These are phyloP conservation scores for Postia placenta DNA, from an alignment of 768 basidiomycete species.

Conservation along the genomic window DNA sequence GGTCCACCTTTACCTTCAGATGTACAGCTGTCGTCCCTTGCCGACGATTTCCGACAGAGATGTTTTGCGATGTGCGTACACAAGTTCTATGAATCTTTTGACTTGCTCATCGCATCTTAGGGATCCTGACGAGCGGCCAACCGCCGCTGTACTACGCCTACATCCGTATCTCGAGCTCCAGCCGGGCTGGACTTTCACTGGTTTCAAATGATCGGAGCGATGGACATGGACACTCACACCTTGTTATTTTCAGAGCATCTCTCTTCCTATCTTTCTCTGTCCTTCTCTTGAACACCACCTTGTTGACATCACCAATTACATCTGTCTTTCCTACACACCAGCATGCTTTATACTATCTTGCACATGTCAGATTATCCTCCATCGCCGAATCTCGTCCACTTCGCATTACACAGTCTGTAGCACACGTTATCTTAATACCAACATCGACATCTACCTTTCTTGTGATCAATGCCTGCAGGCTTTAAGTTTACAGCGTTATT, in stretches of 20 bases:
- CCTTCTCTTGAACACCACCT: not conserved
- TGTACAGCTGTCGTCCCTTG: conserved; percentile 66
- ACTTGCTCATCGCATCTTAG: conserved; percentile 29
- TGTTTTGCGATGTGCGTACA: conserved; percentile 82
- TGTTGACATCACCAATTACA: not conserved
- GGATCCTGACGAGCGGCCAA: conserved; percentile 80
- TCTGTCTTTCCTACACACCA: not conserved
- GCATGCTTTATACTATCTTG: conserved; percentile 19
- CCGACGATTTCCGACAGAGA: conserved; percentile 78
- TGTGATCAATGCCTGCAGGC: too few species aligned
- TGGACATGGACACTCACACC: not conserved
- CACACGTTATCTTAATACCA: not conserved
- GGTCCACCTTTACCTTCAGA: conserved; percentile 89
- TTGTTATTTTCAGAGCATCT: not conserved
- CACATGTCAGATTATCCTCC: conserved; percentile 9
- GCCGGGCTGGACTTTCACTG: conserved; percentile 70
- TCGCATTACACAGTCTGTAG: not conserved
- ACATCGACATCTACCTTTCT: not conserved
- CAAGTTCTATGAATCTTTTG: not conserved
- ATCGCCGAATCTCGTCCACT: not conserved
- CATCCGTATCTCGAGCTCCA: conserved; percentile 76
- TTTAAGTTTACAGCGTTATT: too few species aligned
- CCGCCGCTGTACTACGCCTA: conserved; percentile 67
- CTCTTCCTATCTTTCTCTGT: not conserved
- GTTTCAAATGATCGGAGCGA: conserved; percentile 24